A percentile compares a stretch with the other conserved stretches of the same genome.
These are phyloP conservation scores for Lachnellula arida DNA, from an alignment of 2,329 filamentous ascomycete genomes.

Conservation along the genomic window DNA sequence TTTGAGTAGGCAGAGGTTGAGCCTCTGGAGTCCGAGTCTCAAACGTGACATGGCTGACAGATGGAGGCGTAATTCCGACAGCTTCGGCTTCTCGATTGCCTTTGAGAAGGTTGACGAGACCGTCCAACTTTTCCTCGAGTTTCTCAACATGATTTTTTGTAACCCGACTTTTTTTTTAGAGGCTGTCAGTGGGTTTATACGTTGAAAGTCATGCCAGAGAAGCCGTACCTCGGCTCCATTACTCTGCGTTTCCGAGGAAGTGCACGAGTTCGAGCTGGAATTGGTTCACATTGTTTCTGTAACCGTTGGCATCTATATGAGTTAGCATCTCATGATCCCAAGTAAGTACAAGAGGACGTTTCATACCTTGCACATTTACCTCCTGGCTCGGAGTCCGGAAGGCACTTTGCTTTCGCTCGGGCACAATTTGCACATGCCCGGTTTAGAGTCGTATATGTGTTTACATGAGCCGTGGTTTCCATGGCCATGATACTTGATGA, in stretches of 20 bases:
- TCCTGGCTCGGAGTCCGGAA: background rate
- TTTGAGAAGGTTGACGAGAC: conserved; percentile 17
- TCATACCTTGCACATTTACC: conserved; percentile 14
- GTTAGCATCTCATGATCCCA: background rate
- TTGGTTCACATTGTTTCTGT: conserved; percentile 14
- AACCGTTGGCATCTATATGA: conserved; percentile 16
- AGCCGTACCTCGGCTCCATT: conserved; percentile 5
- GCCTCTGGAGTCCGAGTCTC: background rate
- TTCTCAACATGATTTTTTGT: conserved; percentile 15
- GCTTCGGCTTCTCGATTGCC: conserved; percentile 1
- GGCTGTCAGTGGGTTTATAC: background rate
- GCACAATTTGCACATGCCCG: conserved; percentile 14
- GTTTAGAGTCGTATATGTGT: background rate
- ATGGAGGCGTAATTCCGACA: background rate
- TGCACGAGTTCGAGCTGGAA: conserved; percentile 2
- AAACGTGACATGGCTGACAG: background rate
- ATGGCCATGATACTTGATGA: too few relatives aligned
- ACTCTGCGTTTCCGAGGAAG: conserved; percentile 9
- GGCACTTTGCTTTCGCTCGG: conserved; percentile 17
- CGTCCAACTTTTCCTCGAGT: conserved; percentile 21
- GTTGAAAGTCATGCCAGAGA: background rate
- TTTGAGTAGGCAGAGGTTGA: background rate
- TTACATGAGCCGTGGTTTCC: too few relatives aligned
- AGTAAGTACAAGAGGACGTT: background rate
- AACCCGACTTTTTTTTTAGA: conserved; percentile 1